Evolutionary conservation across 2,329 filamentous ascomycete genomes (phyloP).

Genomic region (Pestalotiopsis sp.): DNA sequence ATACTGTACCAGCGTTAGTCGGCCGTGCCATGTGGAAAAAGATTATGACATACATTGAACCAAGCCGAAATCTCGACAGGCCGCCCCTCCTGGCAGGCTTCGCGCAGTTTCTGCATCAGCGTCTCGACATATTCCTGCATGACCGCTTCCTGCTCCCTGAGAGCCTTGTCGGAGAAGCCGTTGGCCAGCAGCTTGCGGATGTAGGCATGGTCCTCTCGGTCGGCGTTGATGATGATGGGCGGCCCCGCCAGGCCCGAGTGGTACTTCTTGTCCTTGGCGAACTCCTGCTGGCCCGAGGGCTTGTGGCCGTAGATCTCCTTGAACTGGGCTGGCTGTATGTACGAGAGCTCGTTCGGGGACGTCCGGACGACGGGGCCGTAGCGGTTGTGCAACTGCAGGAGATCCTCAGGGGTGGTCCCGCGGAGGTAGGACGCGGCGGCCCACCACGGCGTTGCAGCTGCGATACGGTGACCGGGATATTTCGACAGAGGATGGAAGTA

Average conservation of each 20-base stretch:
- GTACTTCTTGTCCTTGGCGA: constrained; percentile 17
- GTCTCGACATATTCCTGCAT: constrained; percentile 13
- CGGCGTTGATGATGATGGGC: constrained; percentile 14
- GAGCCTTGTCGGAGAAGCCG: constrained; percentile 16
- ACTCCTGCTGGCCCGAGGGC: constrained; percentile 11
- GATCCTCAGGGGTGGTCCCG: constrained; percentile 5
- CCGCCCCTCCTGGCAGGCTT: constrained; percentile 9
- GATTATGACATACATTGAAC: constrained; percentile 13
- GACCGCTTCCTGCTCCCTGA: constrained; percentile 17
- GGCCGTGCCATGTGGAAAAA: not conserved
- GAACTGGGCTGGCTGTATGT: constrained; percentile 12
- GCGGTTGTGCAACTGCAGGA: constrained; percentile 14
- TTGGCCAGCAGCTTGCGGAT: constrained; percentile 15
- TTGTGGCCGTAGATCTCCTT: constrained; percentile 16
- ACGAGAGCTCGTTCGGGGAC: constrained; percentile 13
- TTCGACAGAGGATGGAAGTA: constrained; percentile 24
- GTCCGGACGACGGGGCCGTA: constrained; percentile 14
- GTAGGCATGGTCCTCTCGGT: constrained; percentile 15
- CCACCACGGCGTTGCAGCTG: constrained; percentile 19
- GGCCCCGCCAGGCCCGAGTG: constrained; percentile 11
- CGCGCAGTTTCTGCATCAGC: constrained; percentile 12
- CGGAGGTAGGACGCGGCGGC: constrained; percentile 7
- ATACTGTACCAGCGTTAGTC: constrained; percentile 9
- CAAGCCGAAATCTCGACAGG: constrained; percentile 11
- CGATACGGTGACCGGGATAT: constrained; percentile 23